These are phyloP conservation scores for Neurospora sp. DNA, from an alignment of 495 filamentous ascomycete genomes.

Conservation along the genomic window DNA sequence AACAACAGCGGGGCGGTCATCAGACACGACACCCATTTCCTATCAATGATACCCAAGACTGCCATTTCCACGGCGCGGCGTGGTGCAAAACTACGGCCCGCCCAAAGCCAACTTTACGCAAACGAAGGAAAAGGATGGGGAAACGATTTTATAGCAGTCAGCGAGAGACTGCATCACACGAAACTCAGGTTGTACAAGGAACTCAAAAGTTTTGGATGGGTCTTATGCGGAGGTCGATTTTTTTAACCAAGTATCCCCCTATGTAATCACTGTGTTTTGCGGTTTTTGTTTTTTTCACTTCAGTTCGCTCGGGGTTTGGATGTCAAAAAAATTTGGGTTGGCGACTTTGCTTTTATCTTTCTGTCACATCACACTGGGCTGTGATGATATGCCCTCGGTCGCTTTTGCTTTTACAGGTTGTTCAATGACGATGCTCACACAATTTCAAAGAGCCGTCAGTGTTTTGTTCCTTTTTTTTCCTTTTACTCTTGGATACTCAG, in stretches of 20 bases:
- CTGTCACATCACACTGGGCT: background rate
- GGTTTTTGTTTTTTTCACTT: background rate
- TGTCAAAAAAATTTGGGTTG: background rate
- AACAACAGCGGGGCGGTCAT: background rate
- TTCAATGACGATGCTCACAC: constrained; percentile 8
- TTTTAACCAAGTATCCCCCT: background rate
- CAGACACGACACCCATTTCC: background rate
- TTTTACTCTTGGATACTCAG: background rate
- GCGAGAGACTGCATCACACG: background rate
- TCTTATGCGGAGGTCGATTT: background rate
- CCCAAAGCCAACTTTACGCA: background rate
- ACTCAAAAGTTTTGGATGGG: constrained; percentile 5
- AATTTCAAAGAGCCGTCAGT: constrained; percentile 12
- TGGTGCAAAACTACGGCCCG: background rate
- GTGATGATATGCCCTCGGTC: constrained; percentile 2
- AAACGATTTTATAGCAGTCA: background rate
- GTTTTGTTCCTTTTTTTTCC: constrained; percentile 9
- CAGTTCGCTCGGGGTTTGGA: background rate
- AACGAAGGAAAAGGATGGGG: background rate
- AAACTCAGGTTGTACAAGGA: constrained; percentile 3
- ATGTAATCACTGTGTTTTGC: background rate
- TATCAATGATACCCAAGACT: background rate
- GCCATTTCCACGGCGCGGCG: background rate
- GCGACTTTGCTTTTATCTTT: background rate
- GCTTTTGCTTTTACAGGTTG: constrained; percentile 6